A percentile compares a stretch with the other conserved stretches of the same genome.
Evolutionary conservation across 2,329 filamentous ascomycete species (phyloP).

Genomic region (Exophiala sp.): DNA sequence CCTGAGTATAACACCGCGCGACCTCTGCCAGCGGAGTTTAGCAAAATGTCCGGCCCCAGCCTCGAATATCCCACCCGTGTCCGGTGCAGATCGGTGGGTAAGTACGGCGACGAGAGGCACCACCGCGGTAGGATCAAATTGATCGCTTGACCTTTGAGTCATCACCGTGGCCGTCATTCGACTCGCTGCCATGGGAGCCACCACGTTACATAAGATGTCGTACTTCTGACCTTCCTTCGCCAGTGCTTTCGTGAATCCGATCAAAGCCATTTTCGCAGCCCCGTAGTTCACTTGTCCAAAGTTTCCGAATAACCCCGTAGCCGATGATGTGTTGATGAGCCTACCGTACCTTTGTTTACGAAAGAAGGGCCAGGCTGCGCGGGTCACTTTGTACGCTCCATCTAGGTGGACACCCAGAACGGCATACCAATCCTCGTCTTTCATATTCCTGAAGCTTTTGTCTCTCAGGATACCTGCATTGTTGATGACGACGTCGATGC

Average conservation of each 20-base stretch:
- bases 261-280: constrained; percentile 88
- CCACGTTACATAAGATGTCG: constrained; percentile 91
- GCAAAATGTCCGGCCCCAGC: constrained; percentile 86
- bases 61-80: constrained; percentile 89
- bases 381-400: constrained; percentile 93
- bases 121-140: constrained; percentile 84
- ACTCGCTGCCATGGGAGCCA: constrained; percentile 90
- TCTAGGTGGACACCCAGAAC: constrained; percentile 88
- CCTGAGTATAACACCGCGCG: constrained; percentile 82
- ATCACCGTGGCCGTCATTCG: constrained; percentile 93
- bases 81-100: constrained; percentile 75
- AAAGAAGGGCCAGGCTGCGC: constrained; percentile 95
- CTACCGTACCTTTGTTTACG: constrained; percentile 98
- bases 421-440: constrained; percentile 84
- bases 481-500: constrained; percentile 93
- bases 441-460: constrained; percentile 81
- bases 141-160: constrained; percentile 53
- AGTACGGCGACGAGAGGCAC: constrained; percentile 87
- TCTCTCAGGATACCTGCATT: constrained; percentile 73
- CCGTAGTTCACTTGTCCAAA: constrained; percentile 97
- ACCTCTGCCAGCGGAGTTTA: constrained; percentile 92
- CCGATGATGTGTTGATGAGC: constrained; percentile 88
- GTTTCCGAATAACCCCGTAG: constrained; percentile 88
- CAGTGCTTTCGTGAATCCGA: constrained; percentile 95
- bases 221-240: constrained; percentile 97